Base-by-base conservation (phyloP, 305 asterid species). In the Salvia sclarea region DNA sequence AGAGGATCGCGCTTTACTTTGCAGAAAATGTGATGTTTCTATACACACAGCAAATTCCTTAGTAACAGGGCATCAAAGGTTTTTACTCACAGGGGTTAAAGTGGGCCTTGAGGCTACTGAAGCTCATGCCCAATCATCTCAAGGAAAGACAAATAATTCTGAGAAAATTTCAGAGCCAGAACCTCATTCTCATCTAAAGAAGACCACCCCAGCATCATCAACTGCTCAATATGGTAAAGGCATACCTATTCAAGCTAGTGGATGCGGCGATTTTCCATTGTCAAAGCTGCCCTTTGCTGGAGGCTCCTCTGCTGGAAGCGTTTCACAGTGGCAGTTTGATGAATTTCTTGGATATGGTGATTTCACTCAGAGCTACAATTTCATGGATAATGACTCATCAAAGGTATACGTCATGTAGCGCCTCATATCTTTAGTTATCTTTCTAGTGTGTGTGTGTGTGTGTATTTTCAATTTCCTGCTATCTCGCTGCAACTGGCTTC, bases 1-100 rank as follows among this genome's bases (percentile, higher is more conserved):
- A 53, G 97, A 94, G 83, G 99, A 94, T 69, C 88, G 99, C 43
- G 96, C 99, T 68, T 75, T 94, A 68, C 90, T 94, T 7, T 94
- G 99, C 84, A 71, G 98, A 69, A 89, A 88, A 70, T 94, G 99
- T 66, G 99, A 94, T 78, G 86, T 94, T 17, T 83, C 94, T 45
- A 80, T 91, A 71, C 99, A 94, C 82, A 75, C 89, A 0, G 87
- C 75, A 14, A 94, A 94, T 73, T 11, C 86, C 28, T 68, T 81
- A 65, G 98, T 94, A 59, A 86, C 98, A 4, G 77, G 69, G 14
- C 99, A 94, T 70, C 91, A 79, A 68, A 86, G 99, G 75, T 91
- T 94, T 69, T 76, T 94, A 45, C 95, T 94, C 55, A 89, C 97
- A 25, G 99, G 99, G 71, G 97, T 94, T 75, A 86, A 83, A 82